These are phyloP conservation scores for Penicillium herquei DNA, from an alignment of 495 filamentous ascomycete species.

Conservation along the genomic window DNA sequence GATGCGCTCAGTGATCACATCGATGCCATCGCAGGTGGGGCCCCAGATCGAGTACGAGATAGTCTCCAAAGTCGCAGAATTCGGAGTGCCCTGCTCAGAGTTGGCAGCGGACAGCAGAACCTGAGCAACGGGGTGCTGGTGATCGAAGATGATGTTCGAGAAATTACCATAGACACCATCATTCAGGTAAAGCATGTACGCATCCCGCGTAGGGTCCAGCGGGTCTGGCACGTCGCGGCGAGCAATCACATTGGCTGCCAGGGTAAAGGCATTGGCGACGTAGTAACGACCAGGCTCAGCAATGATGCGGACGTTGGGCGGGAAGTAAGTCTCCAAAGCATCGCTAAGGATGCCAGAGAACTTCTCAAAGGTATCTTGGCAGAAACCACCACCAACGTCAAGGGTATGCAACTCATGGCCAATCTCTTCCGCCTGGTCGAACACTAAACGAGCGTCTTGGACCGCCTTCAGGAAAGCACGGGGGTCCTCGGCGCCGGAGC, in stretches of 20 bases:
- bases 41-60: constrained; percentile 93
- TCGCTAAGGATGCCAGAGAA: constrained; percentile 80
- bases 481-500: constrained; percentile 91
- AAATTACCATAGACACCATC: constrained; percentile 98
- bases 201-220: constrained; percentile 51
- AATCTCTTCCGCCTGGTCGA: constrained; percentile 76
- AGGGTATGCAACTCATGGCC: constrained; percentile 83
- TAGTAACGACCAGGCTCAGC: constrained; percentile 97
- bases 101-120: constrained; percentile 62
- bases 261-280: constrained; percentile 85
- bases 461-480: constrained; percentile 85
- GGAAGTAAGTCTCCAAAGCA: constrained; percentile 85
- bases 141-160: constrained; percentile 98
- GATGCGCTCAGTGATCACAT: constrained; percentile 80
- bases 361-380: constrained; percentile 80
- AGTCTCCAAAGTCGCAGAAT: constrained; percentile 41
- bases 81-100: constrained; percentile 46
- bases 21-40: constrained; percentile 95
- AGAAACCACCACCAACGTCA: constrained; percentile 94
- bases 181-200: constrained; percentile 96
- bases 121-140: constrained; percentile 85
- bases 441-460: constrained; percentile 80
- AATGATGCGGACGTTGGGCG: constrained; percentile 80
- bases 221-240: constrained; percentile 77
- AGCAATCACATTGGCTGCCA: constrained; percentile 94